Conservation (phyloP, 495 filamentous ascomycete genomes). For the Schizothecium vesticola region DNA sequence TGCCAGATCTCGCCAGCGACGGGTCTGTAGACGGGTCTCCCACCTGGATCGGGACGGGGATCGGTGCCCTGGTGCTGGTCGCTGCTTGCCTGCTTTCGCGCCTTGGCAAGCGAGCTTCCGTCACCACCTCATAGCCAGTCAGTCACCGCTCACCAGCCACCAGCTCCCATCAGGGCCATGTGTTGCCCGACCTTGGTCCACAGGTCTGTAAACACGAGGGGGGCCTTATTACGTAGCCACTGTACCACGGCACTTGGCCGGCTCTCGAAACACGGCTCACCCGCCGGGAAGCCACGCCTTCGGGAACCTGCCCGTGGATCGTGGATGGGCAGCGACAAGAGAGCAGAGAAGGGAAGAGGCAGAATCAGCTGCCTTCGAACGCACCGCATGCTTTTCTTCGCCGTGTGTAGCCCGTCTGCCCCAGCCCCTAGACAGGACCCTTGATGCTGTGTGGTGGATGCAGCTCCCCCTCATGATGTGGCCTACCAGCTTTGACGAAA, state of each 20-base stretch:
- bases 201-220: background rate
- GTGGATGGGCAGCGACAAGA: background rate
- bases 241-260: conserved; percentile 16
- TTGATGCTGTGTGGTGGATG: conserved; percentile 9
- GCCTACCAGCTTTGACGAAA: background rate
- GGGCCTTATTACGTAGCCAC: background rate
- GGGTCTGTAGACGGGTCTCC: no score
- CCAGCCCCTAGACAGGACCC: conserved; percentile 1
- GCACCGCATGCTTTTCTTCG: conserved; percentile 5
- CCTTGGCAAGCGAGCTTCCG: background rate
- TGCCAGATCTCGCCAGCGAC: conserved; percentile 12
- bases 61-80: conserved; percentile 3
- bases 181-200: conserved; percentile 3
- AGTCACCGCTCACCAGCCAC: background rate
- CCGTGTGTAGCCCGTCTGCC: background rate
- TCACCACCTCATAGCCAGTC: background rate
- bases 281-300: background rate
- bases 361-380: background rate
- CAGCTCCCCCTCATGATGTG: conserved; percentile 8
- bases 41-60: background rate
- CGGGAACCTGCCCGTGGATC: background rate
- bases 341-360: no score
- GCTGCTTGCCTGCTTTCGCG: background rate
- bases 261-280: conserved; percentile 17
- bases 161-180: background rate